Base-by-base conservation (phyloP, 2,329 filamentous ascomycete species). In the Emergomyces orientalis region DNA sequence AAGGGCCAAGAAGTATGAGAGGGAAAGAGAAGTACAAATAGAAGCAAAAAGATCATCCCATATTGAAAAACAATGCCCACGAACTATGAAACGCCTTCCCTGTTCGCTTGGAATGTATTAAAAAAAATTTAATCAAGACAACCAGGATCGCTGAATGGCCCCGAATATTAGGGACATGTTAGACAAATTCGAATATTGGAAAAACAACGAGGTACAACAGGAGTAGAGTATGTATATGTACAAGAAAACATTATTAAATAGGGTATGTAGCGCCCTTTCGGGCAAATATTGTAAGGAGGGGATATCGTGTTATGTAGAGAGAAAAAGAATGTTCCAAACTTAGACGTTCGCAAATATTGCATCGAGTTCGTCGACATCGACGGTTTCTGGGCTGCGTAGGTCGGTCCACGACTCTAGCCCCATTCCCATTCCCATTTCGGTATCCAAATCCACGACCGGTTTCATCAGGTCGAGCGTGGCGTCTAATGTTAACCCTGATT, bases 331-430 rank as follows among this genome's bases (percentile, higher is more conserved):
- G n/a, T n/a, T n/a, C n/a, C n/a, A n/a, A n/a, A n/a, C n/a, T 82
- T 78, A 91, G 74, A 86, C 90, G 68, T 85, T 87, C 72, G 89
- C 87, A 70, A 97, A 84, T 73, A 97, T 84, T 69, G 89, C 86
- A 72, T 97, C 93, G 30, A 97, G 86, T 80, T 99, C 94, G 56
- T 96, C 91, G 58, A 97, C 84, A 74, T 95, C 91, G 69, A 97
- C 88, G 67, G 86, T 89, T 78, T 97, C 94, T 1, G 92, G 91
- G 72, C 87, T 91, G 72, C 82, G 81, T 71, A 85, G 75, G 64
- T 84, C 83, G 72, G 82, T 82, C 71, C 88, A 88, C 77, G 80
- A 79, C 52, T 78, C 77, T 62, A 68, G 71, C 52, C 75, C 75
- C 64, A 77, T 72, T 60, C 78, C 73, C 62, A 71, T 67, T 63